Conservation (phyloP, 176 grass and related monocot genomes). For the Eleusine coracana region DNA sequence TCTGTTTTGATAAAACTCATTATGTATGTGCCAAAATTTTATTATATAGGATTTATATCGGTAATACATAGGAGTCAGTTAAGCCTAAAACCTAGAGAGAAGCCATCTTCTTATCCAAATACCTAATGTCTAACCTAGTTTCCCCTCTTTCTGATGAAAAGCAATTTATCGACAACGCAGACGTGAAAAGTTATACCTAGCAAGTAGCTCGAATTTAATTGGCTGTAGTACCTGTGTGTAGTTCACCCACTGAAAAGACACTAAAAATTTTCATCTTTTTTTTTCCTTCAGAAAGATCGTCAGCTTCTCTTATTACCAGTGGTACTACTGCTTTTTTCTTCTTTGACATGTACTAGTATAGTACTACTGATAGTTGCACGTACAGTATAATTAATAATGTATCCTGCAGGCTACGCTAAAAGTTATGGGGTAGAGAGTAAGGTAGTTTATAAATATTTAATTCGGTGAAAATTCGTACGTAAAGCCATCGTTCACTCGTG, state of each 20-base stretch:
- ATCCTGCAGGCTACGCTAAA: neutral
- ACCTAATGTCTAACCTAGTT: neutral
- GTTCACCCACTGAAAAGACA: neutral
- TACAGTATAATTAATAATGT: neutral
- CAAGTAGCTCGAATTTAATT: neutral
- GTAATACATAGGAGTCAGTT: neutral
- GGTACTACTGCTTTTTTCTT: too few species aligned
- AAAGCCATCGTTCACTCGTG: slow-evolving; percentile 4
- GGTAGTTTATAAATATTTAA: neutral
- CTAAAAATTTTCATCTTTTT: neutral
- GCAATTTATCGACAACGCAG: neutral
- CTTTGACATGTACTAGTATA: too few species aligned
- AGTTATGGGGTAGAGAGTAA: neutral
- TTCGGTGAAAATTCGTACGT: slow-evolving; percentile 8
- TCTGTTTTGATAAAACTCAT: too few species aligned
- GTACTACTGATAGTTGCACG: neutral
- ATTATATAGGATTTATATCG: neutral
- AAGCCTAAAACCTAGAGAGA: slow-evolving; percentile 8
- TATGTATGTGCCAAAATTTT: neutral
- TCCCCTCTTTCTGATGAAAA: neutral
- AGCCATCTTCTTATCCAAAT: neutral
- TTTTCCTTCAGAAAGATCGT: neutral
- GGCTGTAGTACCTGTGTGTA: neutral
- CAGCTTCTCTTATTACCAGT: neutral
- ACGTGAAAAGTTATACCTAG: neutral